phyloP scores from a whole-genome alignment of 169 alveolate genomes.

The Plasmodium vinckei region DNA sequence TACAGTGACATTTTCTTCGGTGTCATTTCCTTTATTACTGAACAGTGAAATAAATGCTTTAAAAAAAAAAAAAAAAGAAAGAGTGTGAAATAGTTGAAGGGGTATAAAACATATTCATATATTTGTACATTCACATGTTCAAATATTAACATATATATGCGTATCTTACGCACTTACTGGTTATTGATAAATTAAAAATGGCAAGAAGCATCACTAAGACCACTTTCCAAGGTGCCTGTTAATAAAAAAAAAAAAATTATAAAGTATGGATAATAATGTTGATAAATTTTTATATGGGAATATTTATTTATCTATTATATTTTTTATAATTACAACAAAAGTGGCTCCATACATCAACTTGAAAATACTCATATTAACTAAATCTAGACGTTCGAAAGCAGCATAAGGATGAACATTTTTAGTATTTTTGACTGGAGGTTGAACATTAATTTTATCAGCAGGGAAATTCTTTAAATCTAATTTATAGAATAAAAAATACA shows the following conservation, averaged over 20 bases:
- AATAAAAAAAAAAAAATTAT: background rate
- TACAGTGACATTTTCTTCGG: constrained; percentile 21
- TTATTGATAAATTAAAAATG: background rate
- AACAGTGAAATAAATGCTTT: background rate
- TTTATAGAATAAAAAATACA: constrained; percentile 13
- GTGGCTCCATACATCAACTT: constrained; percentile 33
- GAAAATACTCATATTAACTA: constrained; percentile 23
- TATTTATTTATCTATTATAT: background rate
- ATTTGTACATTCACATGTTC: background rate
- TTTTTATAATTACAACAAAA: constrained; percentile 27
- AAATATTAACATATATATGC: background rate
- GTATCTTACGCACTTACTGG: background rate
- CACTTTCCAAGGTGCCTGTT: constrained; percentile 51
- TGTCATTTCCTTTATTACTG: constrained; percentile 7
- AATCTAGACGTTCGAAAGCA: constrained; percentile 38
- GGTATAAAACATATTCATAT: background rate
- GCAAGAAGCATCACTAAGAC: background rate
- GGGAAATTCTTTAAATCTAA: constrained; percentile 42
- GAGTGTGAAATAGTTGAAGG: background rate
- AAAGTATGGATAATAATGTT: background rate
- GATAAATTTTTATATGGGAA: background rate
- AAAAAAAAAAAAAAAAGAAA: constrained; percentile 12
- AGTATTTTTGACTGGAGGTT: constrained; percentile 1
- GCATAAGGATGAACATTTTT: constrained; percentile 51
- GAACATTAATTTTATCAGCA: constrained; percentile 10